These are phyloP conservation scores for Rhazya stricta DNA, from an alignment of 257 asterid genomes.

Conservation along the genomic window DNA sequence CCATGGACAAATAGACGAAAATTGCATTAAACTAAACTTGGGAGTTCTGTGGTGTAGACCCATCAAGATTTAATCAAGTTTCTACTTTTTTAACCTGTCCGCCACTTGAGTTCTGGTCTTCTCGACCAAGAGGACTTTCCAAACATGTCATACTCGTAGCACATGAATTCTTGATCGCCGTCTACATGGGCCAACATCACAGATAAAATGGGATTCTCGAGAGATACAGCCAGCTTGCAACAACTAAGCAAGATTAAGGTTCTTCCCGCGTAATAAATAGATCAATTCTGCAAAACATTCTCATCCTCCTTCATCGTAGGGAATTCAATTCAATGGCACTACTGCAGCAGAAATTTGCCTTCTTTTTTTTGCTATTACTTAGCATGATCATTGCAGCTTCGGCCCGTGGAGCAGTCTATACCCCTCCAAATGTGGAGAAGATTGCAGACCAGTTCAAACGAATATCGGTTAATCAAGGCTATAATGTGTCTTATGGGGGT, in stretches of 20 bases:
- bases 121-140: conserved; percentile 23
- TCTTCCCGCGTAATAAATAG: conserved; percentile 27
- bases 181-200: conserved; percentile 26
- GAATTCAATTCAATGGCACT: conserved; percentile 30
- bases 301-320: conserved; percentile 9
- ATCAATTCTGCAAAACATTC: conserved; percentile 13
- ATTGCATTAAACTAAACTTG: neutral
- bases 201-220: conserved; percentile 25
- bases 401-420: conserved; percentile 53
- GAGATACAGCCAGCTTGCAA: conserved; percentile 63
- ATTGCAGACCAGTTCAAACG: conserved; percentile 43
- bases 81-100: conserved; percentile 20
- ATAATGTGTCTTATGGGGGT: conserved; percentile 52
- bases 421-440: conserved; percentile 61
- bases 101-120: conserved; percentile 30
- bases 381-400: conserved; percentile 27
- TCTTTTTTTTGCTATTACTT: conserved; percentile 21
- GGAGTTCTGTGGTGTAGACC: neutral
- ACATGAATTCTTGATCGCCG: conserved; percentile 43
- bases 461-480: conserved; percentile 39
- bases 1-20: neutral
- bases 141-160: conserved; percentile 42
- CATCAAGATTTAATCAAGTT: conserved; percentile 5
- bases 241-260: conserved; percentile 51
- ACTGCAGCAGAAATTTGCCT: conserved; percentile 14